Evolutionary conservation across 306 rosid species (phyloP), one percentile per base, ranked within the genome.

Genomic region (Glycyrrhiza uralensis): DNA sequence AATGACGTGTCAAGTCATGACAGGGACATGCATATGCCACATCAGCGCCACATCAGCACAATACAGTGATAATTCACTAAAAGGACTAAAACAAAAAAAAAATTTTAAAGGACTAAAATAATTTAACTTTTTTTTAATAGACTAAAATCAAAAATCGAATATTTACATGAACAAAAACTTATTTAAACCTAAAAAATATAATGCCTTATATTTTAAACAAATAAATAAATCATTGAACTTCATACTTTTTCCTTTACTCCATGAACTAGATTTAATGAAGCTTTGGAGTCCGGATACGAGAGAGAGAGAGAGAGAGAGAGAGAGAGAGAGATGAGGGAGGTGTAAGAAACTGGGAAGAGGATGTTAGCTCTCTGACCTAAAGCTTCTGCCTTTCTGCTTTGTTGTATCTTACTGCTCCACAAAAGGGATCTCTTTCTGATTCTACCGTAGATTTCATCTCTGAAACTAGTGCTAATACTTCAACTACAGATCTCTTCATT

Each of bases 221-320:
- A 28, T 59, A 7, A 64, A 55, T 45, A 55, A 65, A 66, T 57
- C 57, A 61, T 69, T 30, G 69, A 45, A 50, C 59, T 30, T 15
- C 13, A 1, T 33, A 5, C 83, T 60, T 80, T 86, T 76, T 46
- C 60, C 49, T 47, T 46, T 55, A 58, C 71, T 58, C 75, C 66
- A 50, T 82, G 78, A 88, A 84, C 80, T 72, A 65, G 64, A 82
- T 84, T 89, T 76, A 86, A 89, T 61, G 73, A 74, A 75, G 66
- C 41, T 69, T 84, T 89, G 84, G 81, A 76, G 87, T 88, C 94
- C 91, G 89, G 75, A 23, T 65, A 39, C 9, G 32, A 66, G 76
- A 30, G 81, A 33, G 62, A 66, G 29, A 69, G 75, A 80, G 71
- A 55, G 33, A 28, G 55, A 69, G 51, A 55, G 50, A 66, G 39